Percentiles rank a stretch among this genome's conserved stretches.
Evolutionary conservation across 2,329 filamentous ascomycete genomes (phyloP).

Genomic region (Verticillium klebahnii): DNA sequence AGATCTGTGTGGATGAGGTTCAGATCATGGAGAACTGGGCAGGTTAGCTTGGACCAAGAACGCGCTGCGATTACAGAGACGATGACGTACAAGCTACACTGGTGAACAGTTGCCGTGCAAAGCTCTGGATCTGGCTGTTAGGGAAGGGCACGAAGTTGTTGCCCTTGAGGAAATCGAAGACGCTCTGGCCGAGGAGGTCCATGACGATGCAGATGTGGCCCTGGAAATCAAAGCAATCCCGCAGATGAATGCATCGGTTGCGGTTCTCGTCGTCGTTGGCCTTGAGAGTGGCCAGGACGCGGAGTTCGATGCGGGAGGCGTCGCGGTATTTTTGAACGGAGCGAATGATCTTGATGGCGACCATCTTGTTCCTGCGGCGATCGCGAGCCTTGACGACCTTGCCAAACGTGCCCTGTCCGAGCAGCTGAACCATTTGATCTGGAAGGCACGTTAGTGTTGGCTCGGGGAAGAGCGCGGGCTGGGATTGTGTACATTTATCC

Average conservation of each 20-base stretch:
- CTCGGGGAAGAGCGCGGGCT: background rate
- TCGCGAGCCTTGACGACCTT: constrained; percentile 96
- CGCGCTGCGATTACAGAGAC: background rate
- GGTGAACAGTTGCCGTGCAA: constrained; percentile 93
- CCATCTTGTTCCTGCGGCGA: constrained; percentile 67
- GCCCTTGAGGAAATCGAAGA: constrained; percentile 96
- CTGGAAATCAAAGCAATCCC: constrained; percentile 95
- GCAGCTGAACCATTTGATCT: constrained; percentile 86
- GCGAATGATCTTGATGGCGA: constrained; percentile 96
- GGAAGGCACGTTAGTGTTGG: constrained; percentile 16
- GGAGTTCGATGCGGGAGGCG: constrained; percentile 88
- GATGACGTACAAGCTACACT: constrained; percentile 84
- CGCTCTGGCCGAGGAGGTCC: constrained; percentile 82
- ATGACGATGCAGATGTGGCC: constrained; percentile 90
- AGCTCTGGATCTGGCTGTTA: constrained; percentile 96
- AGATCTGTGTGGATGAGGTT: constrained; percentile 91
- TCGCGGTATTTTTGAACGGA: constrained; percentile 98
- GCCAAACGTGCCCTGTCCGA: constrained; percentile 96
- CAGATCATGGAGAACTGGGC: constrained; percentile 82
- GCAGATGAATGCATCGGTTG: constrained; percentile 93
- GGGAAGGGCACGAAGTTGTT: constrained; percentile 96
- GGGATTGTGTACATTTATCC: constrained; percentile 71
- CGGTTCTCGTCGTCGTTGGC: constrained; percentile 88
- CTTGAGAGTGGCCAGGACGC: constrained; percentile 86
- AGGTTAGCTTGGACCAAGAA: constrained; percentile 10